Percentiles rank a stretch among this genome's conserved stretches.
phyloP scores from a whole-genome alignment of 2,329 filamentous ascomycete genomes.

The Mariannaea sp. region DNA sequence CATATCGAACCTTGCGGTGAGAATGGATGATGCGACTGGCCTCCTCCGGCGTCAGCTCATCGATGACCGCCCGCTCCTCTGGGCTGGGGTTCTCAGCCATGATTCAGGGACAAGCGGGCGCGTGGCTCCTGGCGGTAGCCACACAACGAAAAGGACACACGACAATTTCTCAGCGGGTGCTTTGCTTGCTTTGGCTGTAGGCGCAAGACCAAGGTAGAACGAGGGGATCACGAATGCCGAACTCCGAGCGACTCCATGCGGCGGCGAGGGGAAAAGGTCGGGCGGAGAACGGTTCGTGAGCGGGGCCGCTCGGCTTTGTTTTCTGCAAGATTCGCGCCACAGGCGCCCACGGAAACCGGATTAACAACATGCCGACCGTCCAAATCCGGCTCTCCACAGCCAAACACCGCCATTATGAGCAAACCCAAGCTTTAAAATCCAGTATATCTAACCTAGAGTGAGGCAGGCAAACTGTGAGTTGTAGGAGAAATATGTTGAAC shows the following conservation, averaged over 20 bases:
- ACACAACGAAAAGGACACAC: constrained; percentile 34
- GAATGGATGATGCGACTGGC: constrained; percentile 71
- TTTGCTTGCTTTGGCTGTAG: constrained; percentile 26
- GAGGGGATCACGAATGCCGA: constrained; percentile 43
- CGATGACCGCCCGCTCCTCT: constrained; percentile 53
- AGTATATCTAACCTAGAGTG: too few relatives aligned
- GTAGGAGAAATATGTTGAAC: too few relatives aligned
- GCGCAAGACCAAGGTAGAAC: constrained; percentile 21
- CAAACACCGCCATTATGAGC: not conserved
- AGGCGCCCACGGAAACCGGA: not conserved
- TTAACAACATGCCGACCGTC: constrained; percentile 5
- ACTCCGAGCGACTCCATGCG: constrained; percentile 42
- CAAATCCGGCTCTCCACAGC: not conserved
- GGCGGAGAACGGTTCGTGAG: constrained; percentile 22
- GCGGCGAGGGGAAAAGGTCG: constrained; percentile 34
- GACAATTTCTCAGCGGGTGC: constrained; percentile 29
- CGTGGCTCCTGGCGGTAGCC: constrained; percentile 24
- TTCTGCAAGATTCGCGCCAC: constrained; percentile 7
- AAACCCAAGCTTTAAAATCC: too few relatives aligned
- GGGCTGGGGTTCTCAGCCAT: constrained; percentile 53
- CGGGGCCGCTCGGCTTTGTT: constrained; percentile 35
- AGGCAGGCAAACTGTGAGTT: too few relatives aligned
- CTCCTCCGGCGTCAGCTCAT: constrained; percentile 67
- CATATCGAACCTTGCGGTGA: constrained; percentile 70
- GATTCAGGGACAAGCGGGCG: constrained; percentile 32